phyloP scores from a whole-genome alignment of 2,329 filamentous ascomycete genomes.

The Helminthosporium solani region DNA sequence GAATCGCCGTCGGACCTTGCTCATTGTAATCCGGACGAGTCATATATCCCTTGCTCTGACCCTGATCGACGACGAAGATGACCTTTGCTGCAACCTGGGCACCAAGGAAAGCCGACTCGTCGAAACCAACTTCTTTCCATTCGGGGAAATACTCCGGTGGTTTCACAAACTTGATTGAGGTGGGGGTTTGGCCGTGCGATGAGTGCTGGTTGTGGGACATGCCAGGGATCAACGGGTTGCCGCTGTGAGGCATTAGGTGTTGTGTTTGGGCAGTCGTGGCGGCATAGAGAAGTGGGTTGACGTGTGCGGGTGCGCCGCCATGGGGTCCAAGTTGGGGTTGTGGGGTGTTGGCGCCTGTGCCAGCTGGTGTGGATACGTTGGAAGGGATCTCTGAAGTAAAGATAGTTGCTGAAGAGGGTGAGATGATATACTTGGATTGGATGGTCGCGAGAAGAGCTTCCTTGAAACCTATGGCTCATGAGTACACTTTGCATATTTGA shows the following conservation, averaged over 20 bases:
- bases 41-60: constrained; percentile 67
- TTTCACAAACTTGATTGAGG: constrained; percentile 74
- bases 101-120: constrained; percentile 84
- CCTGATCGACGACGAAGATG: constrained; percentile 68
- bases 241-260: constrained; percentile 47
- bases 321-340: constrained; percentile 57
- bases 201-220: constrained; percentile 57
- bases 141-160: constrained; percentile 85
- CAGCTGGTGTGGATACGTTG: constrained; percentile 84
- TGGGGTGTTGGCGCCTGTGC: constrained; percentile 89
- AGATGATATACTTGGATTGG: constrained; percentile 80
- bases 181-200: constrained; percentile 73
- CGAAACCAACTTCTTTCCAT: constrained; percentile 75
- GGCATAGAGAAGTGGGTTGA: constrained; percentile 89
- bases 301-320: constrained; percentile 56
- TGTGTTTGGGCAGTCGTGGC: constrained; percentile 73
- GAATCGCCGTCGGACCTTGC: constrained; percentile 63
- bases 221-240: constrained; percentile 30
- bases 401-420: constrained; percentile 88
- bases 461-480: constrained; percentile 66
- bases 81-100: constrained; percentile 82
- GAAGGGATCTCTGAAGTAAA: constrained; percentile 97
- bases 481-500: constrained; percentile 28
- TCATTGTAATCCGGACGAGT: constrained; percentile 69
- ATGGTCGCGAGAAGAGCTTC: constrained; percentile 83